Percentiles rank a stretch among this genome's conserved stretches.
Evolutionary conservation across 1,139 yeast genomes (phyloP).

Genomic region (Yamadazyma spencermartinsiae): DNA sequence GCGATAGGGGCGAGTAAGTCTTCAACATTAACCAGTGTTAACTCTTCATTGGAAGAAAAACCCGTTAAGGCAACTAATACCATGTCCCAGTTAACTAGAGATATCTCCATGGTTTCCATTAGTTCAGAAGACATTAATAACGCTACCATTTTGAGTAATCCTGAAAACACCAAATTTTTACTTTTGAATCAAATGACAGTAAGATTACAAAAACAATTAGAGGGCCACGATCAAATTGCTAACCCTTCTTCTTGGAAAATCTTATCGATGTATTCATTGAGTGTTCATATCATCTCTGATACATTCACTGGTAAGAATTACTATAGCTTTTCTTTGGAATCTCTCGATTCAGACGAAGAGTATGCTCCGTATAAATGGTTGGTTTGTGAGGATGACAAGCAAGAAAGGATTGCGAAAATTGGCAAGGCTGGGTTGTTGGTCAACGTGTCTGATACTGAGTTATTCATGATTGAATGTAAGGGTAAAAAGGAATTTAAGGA

Average conservation of each 20-base stretch:
- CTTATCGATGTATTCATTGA: conserved; percentile 39
- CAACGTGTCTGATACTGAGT: conserved; percentile 31
- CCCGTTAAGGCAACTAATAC: conserved; percentile 2
- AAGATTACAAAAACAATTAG: conserved; percentile 41
- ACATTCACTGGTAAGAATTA: conserved; percentile 25
- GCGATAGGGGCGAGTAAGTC: conserved; percentile 27
- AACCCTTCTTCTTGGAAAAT: conserved; percentile 47
- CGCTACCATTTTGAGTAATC: conserved; percentile 25
- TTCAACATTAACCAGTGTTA: conserved; percentile 38
- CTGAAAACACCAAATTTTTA: conserved; percentile 21
- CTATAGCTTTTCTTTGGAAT: conserved; percentile 30
- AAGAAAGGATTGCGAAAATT: conserved; percentile 34
- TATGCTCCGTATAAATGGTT: conserved; percentile 33
- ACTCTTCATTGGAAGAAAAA: conserved; percentile 17
- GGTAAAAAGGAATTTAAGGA: conserved; percentile 45
- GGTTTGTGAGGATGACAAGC: conserved; percentile 32
- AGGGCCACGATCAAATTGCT: conserved; percentile 29
- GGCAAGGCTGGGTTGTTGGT: conserved; percentile 50
- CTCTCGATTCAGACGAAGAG: conserved; percentile 16
- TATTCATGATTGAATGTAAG: conserved; percentile 48
- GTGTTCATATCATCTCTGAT: conserved; percentile 30
- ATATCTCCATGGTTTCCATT: conserved; percentile 17
- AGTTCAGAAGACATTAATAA: conserved; percentile 21
- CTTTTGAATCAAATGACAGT: conserved; percentile 34
- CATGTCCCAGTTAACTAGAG: conserved; percentile 11